A percentile compares a stretch with the other conserved stretches of the same genome.
Evolutionary conservation across 805 yeast genomes (phyloP).

Genomic region (Myxozyma lipomycoides): DNA sequence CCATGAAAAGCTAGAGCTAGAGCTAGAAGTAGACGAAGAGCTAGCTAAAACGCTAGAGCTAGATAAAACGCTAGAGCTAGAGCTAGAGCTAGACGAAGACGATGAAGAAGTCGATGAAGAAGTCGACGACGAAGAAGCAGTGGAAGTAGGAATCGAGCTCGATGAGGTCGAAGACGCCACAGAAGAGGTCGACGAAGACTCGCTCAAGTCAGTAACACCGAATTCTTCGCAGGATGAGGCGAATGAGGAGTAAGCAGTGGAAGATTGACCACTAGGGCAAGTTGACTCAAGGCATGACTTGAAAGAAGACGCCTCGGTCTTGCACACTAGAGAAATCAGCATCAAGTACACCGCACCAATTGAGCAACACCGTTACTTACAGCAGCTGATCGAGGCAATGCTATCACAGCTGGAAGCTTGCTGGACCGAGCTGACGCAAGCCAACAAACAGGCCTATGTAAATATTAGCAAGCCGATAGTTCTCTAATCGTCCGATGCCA

Average conservation of each 20-base stretch:
- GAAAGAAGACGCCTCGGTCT: constrained; percentile 50
- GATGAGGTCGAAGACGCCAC: constrained; percentile 12
- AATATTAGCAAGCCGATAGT: neutral
- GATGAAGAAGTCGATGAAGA: constrained; percentile 4
- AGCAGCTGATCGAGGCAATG: constrained; percentile 61
- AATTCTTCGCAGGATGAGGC: constrained; percentile 31
- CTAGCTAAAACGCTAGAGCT: constrained; percentile 19
- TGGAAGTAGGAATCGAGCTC: constrained; percentile 21
- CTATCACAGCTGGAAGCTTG: constrained; percentile 52
- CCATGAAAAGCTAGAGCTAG: neutral
- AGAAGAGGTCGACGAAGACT: constrained; percentile 10
- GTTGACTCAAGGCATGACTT: constrained; percentile 58
- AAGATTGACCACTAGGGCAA: constrained; percentile 65
- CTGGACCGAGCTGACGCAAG: constrained; percentile 74
- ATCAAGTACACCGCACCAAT: neutral
- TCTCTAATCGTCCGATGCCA: neutral
- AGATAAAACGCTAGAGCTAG: constrained; percentile 4
- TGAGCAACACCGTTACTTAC: constrained; percentile 4
- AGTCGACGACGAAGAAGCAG: constrained; percentile 24
- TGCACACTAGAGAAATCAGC: constrained; percentile 46
- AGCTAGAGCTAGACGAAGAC: constrained; percentile 6
- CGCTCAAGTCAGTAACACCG: constrained; percentile 8
- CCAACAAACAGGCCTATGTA: constrained; percentile 64
- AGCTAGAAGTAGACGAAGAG: constrained; percentile 27
- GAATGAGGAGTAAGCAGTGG: constrained; percentile 58